Conservation (phyloP, 1,284 basidiomycete genomes). For the Tetrapyrgos nigripes region DNA sequence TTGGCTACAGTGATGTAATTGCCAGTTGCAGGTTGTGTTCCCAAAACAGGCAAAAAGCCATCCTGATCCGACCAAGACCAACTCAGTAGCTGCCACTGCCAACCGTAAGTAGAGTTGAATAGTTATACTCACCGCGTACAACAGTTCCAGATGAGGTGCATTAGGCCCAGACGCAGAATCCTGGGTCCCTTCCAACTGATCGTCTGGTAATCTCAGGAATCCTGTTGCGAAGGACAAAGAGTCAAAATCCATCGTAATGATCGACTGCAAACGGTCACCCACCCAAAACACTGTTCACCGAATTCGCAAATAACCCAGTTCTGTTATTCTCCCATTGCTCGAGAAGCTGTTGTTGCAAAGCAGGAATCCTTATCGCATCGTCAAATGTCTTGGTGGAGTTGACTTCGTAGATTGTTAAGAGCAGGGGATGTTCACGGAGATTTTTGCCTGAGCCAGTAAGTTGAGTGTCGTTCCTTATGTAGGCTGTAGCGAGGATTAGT, state of each 20-base stretch:
- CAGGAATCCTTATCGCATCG: constrained; percentile 25
- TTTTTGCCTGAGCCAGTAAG: constrained; percentile 41
- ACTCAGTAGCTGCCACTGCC: neutral
- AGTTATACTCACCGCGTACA: constrained; percentile 28
- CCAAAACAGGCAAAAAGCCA: neutral
- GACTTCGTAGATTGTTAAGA: constrained; percentile 34
- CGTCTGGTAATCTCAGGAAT: constrained; percentile 1
- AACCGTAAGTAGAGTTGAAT: neutral
- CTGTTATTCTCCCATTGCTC: constrained; percentile 8
- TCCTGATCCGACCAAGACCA: neutral
- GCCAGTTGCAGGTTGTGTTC: neutral
- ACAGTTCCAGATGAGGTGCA: constrained; percentile 36
- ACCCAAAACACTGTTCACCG: neutral
- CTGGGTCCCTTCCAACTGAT: constrained; percentile 29
- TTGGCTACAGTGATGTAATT: neutral
- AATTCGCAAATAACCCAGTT: neutral
- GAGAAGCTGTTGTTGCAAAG: constrained; percentile 9
- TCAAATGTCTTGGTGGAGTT: constrained; percentile 36
- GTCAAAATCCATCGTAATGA: no score
- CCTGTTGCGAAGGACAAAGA: no score
- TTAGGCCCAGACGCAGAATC: constrained; percentile 45
- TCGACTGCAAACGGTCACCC: no score
- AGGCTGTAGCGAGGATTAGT: neutral
- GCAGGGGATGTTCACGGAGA: constrained; percentile 43
- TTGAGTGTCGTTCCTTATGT: neutral